Percentiles rank a stretch among this genome's conserved stretches.
Conservation (phyloP, 768 basidiomycete genomes). For the Boletus tomentosulus region DNA sequence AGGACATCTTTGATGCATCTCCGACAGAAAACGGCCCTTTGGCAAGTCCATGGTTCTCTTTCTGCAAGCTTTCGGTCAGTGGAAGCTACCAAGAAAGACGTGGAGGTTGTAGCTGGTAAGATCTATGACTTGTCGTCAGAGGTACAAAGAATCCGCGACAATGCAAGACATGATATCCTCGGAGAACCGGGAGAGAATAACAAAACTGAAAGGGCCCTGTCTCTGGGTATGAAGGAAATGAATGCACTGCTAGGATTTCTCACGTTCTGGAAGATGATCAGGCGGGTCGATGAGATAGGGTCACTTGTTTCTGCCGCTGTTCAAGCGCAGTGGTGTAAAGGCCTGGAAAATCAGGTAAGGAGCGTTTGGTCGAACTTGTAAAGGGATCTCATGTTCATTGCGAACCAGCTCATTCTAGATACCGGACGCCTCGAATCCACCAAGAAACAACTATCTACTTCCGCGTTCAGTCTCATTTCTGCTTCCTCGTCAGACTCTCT, state of each 20-base stretch:
- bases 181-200: conserved; percentile 23
- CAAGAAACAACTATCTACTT: conserved; percentile 41
- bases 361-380: background rate
- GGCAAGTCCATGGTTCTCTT: conserved; percentile 40
- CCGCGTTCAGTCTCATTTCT: conserved; percentile 39
- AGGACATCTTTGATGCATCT: conserved; percentile 21
- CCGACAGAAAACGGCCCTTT: conserved; percentile 35
- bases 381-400: background rate
- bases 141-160: conserved; percentile 38
- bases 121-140: conserved; percentile 35
- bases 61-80: conserved; percentile 34
- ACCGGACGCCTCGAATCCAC: conserved; percentile 52
- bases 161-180: conserved; percentile 37
- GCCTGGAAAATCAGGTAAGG: conserved; percentile 48
- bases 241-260: conserved; percentile 29
- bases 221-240: conserved; percentile 28
- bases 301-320: conserved; percentile 31
- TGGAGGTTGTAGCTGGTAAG: conserved; percentile 34
- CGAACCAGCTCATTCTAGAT: conserved; percentile 54
- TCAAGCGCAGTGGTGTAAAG: conserved; percentile 37
- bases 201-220: conserved; percentile 28
- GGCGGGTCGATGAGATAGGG: conserved; percentile 40
- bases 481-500: conserved; percentile 29
- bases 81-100: conserved; percentile 25
- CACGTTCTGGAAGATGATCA: conserved; percentile 38